Percentiles rank a stretch among this genome's conserved stretches.
These are phyloP conservation scores for Colletotrichum noveboracense DNA, from an alignment of 2,329 filamentous ascomycete species.

Conservation along the genomic window DNA sequence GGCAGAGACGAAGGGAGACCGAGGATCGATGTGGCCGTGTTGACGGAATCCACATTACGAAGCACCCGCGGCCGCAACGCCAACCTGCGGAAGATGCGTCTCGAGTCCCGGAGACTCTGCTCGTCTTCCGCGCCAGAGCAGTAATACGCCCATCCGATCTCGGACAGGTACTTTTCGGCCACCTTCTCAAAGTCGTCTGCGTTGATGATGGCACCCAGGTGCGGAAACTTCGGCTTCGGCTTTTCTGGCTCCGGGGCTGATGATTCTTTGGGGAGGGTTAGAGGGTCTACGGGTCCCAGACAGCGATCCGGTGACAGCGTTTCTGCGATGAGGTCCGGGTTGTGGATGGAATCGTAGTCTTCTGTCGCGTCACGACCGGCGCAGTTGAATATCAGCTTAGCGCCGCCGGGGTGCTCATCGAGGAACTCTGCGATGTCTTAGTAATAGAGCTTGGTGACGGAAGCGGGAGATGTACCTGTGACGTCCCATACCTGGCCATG, in stretches of 20 bases:
- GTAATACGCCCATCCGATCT: conserved; percentile 66
- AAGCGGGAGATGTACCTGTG: conserved; percentile 10
- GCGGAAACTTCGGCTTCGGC: conserved; percentile 23
- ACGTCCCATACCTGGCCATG: conserved; percentile 26
- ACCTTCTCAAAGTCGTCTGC: conserved; percentile 41
- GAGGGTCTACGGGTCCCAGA: conserved; percentile 29
- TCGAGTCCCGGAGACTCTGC: conserved; percentile 75
- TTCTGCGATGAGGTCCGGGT: conserved; percentile 31
- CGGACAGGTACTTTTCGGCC: conserved; percentile 31
- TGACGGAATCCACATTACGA: conserved; percentile 73
- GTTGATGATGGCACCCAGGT: conserved; percentile 36
- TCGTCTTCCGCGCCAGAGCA: conserved; percentile 82
- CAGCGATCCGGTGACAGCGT: conserved; percentile 29
- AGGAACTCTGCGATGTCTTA: conserved; percentile 31
- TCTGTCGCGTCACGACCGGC: conserved; percentile 39
- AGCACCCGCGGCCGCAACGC: conserved; percentile 78
- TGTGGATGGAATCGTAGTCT: conserved; percentile 38
- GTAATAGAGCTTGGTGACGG: fast-evolving
- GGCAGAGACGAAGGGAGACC: conserved; percentile 58
- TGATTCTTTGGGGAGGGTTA: not conserved
- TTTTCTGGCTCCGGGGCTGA: not conserved
- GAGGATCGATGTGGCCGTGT: conserved; percentile 57
- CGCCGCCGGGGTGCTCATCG: conserved; percentile 36
- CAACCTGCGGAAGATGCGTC: conserved; percentile 74
- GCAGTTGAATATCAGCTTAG: conserved; percentile 34